phyloP scores from a whole-genome alignment of 1,139 yeast species.

The Lodderomyces margitis region DNA sequence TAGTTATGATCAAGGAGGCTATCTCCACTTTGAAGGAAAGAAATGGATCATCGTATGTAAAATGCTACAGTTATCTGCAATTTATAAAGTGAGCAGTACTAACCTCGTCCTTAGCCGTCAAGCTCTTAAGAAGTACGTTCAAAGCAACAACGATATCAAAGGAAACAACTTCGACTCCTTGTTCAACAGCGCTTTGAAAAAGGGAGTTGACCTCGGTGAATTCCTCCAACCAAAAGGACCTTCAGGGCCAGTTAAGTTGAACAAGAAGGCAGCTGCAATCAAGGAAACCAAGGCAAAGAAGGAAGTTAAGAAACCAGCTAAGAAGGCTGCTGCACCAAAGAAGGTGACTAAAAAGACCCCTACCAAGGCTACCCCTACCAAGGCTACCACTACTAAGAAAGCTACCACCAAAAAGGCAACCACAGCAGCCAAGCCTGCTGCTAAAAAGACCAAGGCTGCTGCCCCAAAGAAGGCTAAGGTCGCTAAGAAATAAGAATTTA shows the following conservation, averaged over 20 bases:
- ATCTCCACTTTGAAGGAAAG: conserved; percentile 72
- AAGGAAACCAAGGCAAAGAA: conserved; percentile 23
- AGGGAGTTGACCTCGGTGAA: conserved; percentile 75
- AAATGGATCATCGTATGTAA: conserved; percentile 71
- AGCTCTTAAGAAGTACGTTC: conserved; percentile 72
- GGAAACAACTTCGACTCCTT: conserved; percentile 68
- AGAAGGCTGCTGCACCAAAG: conserved; percentile 18
- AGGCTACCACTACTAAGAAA: conserved; percentile 14
- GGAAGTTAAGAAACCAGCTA: conserved; percentile 11
- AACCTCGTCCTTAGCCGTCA: conserved; percentile 48
- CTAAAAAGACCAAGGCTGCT: conserved; percentile 15
- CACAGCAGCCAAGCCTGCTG: conserved; percentile 7
- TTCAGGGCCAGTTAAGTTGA: conserved; percentile 68
- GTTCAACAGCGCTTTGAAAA: conserved; percentile 76
- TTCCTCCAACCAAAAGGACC: conserved; percentile 88
- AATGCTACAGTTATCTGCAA: conserved; percentile 4
- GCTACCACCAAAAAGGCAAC: conserved; percentile 19
- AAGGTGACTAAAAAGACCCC: conserved; percentile 16
- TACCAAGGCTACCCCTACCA: conserved; percentile 16
- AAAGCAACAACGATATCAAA: conserved; percentile 57
- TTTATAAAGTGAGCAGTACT: neutral
- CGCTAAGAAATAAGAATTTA: conserved; percentile 2
- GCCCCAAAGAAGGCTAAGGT: conserved; percentile 3
- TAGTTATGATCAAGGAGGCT: conserved; percentile 78
- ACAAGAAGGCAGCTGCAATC: conserved; percentile 32